Evolutionary conservation across 1,284 basidiomycete genomes (phyloP).

Genomic region (Austroboletus olivaceoglutinosus): DNA sequence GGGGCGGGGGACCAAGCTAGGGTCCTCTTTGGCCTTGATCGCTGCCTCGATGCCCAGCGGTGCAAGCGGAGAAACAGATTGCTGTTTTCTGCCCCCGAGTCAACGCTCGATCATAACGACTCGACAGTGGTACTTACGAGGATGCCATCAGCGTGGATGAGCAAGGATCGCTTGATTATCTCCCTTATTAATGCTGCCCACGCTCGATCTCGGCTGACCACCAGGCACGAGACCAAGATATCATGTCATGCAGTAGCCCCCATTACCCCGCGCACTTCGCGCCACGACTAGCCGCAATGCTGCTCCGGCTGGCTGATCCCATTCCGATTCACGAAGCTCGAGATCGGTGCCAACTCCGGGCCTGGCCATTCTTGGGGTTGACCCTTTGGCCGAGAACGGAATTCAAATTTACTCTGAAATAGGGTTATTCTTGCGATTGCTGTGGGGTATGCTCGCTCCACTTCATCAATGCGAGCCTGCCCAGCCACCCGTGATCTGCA

Average conservation of each 20-base stretch:
- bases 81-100: constrained; percentile 22
- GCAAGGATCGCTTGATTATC: constrained; percentile 8
- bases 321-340: too few relatives aligned
- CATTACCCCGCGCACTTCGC: too few relatives aligned
- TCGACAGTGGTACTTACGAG: constrained; percentile 11
- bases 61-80: constrained; percentile 53
- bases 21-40: constrained; percentile 40
- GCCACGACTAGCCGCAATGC: too few relatives aligned
- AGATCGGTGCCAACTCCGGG: too few relatives aligned
- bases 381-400: too few relatives aligned
- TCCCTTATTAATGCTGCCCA: not conserved
- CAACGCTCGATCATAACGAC: not conserved
- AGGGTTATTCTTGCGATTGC: too few relatives aligned
- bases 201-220: not conserved
- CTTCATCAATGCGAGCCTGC: too few relatives aligned
- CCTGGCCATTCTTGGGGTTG: too few relatives aligned
- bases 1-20: constrained; percentile 36
- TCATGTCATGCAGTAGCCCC: not conserved
- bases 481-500: too few relatives aligned
- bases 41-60: constrained; percentile 64
- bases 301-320: too few relatives aligned
- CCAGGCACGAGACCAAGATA: constrained; percentile 3
- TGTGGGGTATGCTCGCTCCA: too few relatives aligned
- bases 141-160: constrained; percentile 13
- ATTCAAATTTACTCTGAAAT: too few relatives aligned